These are phyloP conservation scores for Ulmus americana DNA, from an alignment of 331 rosid genomes.

Conservation along the genomic window DNA sequence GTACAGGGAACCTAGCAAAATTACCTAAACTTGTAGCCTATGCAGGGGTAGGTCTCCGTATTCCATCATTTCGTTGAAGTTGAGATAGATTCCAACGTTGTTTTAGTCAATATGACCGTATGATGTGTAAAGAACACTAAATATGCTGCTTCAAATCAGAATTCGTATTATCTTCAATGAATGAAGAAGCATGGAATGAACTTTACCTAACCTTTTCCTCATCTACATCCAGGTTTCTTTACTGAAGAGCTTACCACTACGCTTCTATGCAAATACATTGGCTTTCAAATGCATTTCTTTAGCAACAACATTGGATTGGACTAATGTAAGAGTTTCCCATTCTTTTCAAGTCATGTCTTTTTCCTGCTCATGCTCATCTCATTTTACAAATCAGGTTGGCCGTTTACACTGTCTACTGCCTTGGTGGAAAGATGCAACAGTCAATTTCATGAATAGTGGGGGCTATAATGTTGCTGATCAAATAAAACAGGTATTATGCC, in stretches of 20 bases:
- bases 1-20: conserved; percentile 30
- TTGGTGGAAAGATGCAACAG: conserved; percentile 54
- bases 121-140: too few species aligned
- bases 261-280: conserved; percentile 38
- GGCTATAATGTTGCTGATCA: conserved; percentile 42
- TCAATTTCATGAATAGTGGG: conserved; percentile 42
- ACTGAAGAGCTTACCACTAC: conserved; percentile 42
- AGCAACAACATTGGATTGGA: conserved; percentile 46
- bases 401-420: conserved; percentile 51
- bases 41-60: conserved; percentile 39
- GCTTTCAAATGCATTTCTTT: conserved; percentile 39
- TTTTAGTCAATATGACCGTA: too few species aligned
- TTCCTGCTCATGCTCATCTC: neutral
- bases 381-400: conserved; percentile 34
- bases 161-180: too few species aligned
- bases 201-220: neutral
- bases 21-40: conserved; percentile 35
- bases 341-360: neutral
- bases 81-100: too few species aligned
- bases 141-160: too few species aligned
- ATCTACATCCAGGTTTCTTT: conserved; percentile 36
- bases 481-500: conserved; percentile 35
- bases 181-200: neutral
- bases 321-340: conserved; percentile 34
- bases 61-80: neutral